Evolutionary conservation across 2,329 filamentous ascomycete species (phyloP).

Genomic region (Chaetomium olivaceum): DNA sequence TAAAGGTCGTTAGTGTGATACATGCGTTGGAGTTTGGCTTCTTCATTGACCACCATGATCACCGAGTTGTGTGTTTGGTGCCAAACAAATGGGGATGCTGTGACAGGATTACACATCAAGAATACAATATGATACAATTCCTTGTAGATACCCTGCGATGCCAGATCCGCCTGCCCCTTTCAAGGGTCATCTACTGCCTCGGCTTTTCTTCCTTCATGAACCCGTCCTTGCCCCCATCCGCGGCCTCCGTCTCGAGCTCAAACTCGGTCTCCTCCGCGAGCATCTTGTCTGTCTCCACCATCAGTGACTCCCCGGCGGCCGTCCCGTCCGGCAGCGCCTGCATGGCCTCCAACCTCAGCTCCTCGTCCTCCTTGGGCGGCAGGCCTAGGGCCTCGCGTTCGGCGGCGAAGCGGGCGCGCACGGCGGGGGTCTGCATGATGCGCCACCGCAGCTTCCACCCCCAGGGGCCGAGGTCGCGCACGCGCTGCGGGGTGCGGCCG

Average conservation of each 20-base stretch:
- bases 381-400: slow-evolving; percentile 69
- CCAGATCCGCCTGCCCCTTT: not conserved
- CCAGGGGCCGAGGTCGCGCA: slow-evolving; percentile 83
- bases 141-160: not conserved
- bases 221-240: slow-evolving; percentile 25
- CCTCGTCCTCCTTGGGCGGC: slow-evolving; percentile 45
- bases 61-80: not conserved
- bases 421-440: slow-evolving; percentile 72
- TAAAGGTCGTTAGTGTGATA: not conserved
- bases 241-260: slow-evolving; percentile 13
- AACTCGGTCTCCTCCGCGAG: slow-evolving; percentile 42
- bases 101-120: slow-evolving; percentile 6
- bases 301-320: slow-evolving; percentile 36
- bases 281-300: slow-evolving; percentile 44
- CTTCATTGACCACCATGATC: not conserved
- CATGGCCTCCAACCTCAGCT: slow-evolving; percentile 31
- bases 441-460: slow-evolving; percentile 91
- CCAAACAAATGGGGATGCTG: not conserved
- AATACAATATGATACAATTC: slow-evolving; percentile 22
- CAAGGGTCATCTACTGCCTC: not conserved
- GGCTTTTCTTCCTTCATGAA: slow-evolving; percentile 37
- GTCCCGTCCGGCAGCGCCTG: slow-evolving; percentile 31
- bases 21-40: not conserved
- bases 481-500: slow-evolving; percentile 71
- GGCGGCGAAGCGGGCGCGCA: slow-evolving; percentile 65